Percentiles rank a stretch among this genome's conserved stretches.
Conservation (phyloP, 2,329 filamentous ascomycete genomes). For the Exophiala calicioides region DNA sequence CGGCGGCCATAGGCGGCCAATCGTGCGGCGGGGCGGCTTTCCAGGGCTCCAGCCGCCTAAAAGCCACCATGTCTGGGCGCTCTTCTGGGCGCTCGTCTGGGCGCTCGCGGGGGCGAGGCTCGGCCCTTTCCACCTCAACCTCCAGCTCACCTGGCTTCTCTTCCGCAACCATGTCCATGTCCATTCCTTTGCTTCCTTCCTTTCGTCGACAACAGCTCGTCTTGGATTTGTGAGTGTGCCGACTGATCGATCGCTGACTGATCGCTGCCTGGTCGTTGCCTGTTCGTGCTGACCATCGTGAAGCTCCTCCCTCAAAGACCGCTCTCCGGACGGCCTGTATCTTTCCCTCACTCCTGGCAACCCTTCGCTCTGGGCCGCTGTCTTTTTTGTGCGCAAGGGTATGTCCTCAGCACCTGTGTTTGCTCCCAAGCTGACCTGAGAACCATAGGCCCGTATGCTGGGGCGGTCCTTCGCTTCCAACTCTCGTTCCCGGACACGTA, state of each 20-base stretch:
- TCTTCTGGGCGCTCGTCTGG: conserved; percentile 32
- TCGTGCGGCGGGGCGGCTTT: too few species aligned
- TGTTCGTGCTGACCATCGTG: conserved; percentile 19
- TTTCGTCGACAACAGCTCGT: conserved; percentile 75
- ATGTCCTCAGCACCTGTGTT: conserved; percentile 28
- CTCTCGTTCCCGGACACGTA: conserved; percentile 82
- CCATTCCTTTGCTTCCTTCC: conserved; percentile 39
- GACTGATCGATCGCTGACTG: too few species aligned
- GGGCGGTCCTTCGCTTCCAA: conserved; percentile 84
- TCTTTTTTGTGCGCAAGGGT: conserved; percentile 90
- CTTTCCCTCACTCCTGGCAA: conserved; percentile 80
- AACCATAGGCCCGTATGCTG: conserved; percentile 76
- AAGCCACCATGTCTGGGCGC: too few species aligned
- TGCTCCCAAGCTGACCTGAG: conserved; percentile 5
- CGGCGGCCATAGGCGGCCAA: too few species aligned
- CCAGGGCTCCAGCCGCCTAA: too few species aligned
- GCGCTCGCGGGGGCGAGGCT: conserved; percentile 11
- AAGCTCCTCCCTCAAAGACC: conserved; percentile 78
- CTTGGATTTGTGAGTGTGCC: conserved; percentile 73
- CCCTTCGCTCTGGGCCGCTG: conserved; percentile 81
- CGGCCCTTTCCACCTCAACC: background rate
- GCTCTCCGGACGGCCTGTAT: conserved; percentile 83
- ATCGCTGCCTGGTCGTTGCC: conserved; percentile 8
- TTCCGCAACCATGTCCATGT: conserved; percentile 13
- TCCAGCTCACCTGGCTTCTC: conserved; percentile 11